A percentile compares a stretch with the other conserved stretches of the same genome.
Conservation (phyloP, 1,139 yeast genomes). For the Kurtzmaniella quercitrusa region DNA sequence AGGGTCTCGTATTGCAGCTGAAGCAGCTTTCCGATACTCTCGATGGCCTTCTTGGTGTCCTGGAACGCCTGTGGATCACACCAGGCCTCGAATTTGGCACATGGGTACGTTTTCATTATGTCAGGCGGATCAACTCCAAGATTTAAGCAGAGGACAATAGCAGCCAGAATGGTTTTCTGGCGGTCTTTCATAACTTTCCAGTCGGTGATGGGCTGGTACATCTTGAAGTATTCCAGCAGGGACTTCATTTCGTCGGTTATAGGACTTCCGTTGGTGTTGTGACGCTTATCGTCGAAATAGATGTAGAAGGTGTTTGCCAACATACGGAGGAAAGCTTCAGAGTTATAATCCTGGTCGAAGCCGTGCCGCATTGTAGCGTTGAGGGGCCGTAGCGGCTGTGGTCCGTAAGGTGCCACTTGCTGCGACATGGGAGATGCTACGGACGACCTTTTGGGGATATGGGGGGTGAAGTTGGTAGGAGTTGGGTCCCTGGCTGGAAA, state of each 20-base stretch:
- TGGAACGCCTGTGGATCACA: conserved; percentile 81
- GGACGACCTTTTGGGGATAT: no score
- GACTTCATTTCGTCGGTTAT: conserved; percentile 51
- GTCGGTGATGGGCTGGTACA: conserved; percentile 71
- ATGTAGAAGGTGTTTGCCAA: conserved; percentile 72
- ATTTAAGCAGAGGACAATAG: conserved; percentile 82
- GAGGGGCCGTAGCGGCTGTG: conserved; percentile 37
- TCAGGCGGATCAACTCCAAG: conserved; percentile 98
- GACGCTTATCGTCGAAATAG: conserved; percentile 86
- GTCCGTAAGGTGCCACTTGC: conserved; percentile 24
- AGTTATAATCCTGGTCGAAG: conserved; percentile 62
- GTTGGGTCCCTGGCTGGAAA: neutral
- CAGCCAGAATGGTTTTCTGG: conserved; percentile 93
- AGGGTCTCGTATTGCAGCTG: conserved; percentile 88
- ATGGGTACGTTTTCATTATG: conserved; percentile 87
- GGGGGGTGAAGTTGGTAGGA: neutral
- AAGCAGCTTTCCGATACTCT: conserved; percentile 81
- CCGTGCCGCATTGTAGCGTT: conserved; percentile 73
- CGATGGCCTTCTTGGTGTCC: conserved; percentile 89
- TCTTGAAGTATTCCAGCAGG: conserved; percentile 38
- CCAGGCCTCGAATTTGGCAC: conserved; percentile 92
- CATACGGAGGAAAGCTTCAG: conserved; percentile 61
- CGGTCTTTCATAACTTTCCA: conserved; percentile 92
- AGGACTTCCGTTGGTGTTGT: conserved; percentile 86
- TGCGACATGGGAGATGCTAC: conserved; percentile 12